Evolutionary conservation across 345 rosid genomes (phyloP).

Genomic region (Gossypium mustelinum): DNA sequence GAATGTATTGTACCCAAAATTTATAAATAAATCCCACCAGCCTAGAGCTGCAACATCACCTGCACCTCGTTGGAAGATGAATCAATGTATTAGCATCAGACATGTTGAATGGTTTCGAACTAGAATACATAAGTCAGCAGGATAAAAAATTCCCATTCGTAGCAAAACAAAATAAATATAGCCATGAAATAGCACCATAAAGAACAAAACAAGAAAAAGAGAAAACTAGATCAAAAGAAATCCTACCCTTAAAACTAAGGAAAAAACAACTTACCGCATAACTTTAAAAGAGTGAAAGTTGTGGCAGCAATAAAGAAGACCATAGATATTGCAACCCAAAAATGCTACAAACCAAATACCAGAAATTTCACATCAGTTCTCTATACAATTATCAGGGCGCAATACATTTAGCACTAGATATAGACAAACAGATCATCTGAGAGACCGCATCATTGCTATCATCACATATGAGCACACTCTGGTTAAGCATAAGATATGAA

Average conservation of each 20-base stretch:
- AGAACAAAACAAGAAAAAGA: background rate
- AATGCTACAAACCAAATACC: conserved; percentile 58
- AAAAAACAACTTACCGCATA: conserved; percentile 58
- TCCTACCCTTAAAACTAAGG: background rate
- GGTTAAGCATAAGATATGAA: no score
- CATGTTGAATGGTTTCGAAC: background rate
- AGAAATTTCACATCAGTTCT: conserved; percentile 24
- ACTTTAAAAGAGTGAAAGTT: conserved; percentile 76
- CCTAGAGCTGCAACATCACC: conserved; percentile 83
- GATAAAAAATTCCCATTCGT: background rate
- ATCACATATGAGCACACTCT: no score
- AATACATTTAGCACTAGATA: background rate
- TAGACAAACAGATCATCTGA: background rate
- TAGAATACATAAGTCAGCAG: background rate
- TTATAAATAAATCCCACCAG: conserved; percentile 96
- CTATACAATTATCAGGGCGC: background rate
- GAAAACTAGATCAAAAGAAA: background rate
- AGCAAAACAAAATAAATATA: background rate
- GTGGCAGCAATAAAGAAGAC: conserved; percentile 90
- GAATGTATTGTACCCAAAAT: conserved; percentile 55
- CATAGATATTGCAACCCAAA: conserved; percentile 91
- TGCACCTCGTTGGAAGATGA: conserved; percentile 26
- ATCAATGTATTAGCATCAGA: background rate
- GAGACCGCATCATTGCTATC: no score
- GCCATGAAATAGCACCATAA: background rate